These are phyloP conservation scores for Quercus tomentella DNA, from an alignment of 331 rosid species.

Conservation along the genomic window DNA sequence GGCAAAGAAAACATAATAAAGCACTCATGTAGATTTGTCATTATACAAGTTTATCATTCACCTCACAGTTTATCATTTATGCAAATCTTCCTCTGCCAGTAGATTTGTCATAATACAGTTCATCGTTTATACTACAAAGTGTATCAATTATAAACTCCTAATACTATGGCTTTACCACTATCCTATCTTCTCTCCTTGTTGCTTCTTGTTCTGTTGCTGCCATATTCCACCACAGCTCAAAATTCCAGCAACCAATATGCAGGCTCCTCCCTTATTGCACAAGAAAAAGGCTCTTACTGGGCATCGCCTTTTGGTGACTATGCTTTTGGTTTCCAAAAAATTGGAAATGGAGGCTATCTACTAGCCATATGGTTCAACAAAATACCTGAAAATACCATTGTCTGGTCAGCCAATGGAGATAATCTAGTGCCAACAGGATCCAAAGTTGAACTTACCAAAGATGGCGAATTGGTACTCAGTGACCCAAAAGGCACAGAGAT, in stretches of 20 bases:
- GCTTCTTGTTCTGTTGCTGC: neutral
- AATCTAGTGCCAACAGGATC: slow-evolving; percentile 5
- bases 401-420: slow-evolving; percentile 26
- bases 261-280: neutral
- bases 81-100: no score
- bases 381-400: neutral
- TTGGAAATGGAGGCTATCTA: neutral
- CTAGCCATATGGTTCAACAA: slow-evolving; percentile 19
- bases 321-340: slow-evolving; percentile 12
- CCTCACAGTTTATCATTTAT: no score
- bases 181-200: neutral
- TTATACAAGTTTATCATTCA: no score
- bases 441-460: neutral
- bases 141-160: neutral
- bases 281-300: neutral
- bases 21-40: no score
- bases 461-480: slow-evolving; percentile 14
- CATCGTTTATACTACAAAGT: no score
- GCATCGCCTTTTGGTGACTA: slow-evolving; percentile 6
- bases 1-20: no score
- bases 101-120: no score
- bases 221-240: slow-evolving; percentile 4
- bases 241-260: neutral
- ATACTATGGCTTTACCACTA: neutral
- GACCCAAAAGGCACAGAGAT: neutral